Percentiles rank a stretch among this genome's conserved stretches.
Evolutionary conservation across 1,284 basidiomycete genomes (phyloP).

Genomic region (Fistulina hepatica): DNA sequence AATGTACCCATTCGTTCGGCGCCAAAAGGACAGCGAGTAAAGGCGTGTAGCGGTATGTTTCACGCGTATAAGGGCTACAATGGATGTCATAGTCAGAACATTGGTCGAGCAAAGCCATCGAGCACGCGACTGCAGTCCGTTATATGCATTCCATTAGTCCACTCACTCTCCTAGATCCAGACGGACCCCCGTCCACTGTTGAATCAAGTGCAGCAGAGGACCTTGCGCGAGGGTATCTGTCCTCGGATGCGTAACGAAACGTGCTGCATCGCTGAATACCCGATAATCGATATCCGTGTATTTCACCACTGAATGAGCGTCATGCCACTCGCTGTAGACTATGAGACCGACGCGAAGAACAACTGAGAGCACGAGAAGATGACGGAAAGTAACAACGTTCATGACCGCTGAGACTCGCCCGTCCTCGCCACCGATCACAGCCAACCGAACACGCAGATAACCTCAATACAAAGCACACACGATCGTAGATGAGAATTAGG

Average conservation of each 20-base stretch:
- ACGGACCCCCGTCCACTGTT: conserved; percentile 23
- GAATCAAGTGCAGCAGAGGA: conserved; percentile 33
- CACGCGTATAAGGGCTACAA: conserved; percentile 78
- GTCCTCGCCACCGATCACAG: too few species aligned
- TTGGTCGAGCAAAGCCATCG: background rate
- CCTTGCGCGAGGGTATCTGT: conserved; percentile 50
- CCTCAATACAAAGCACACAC: too few species aligned
- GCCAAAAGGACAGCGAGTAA: conserved; percentile 75
- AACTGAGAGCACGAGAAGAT: conserved; percentile 43
- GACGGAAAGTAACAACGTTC: conserved; percentile 41
- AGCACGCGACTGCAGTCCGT: conserved; percentile 1
- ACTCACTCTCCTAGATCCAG: conserved; percentile 61
- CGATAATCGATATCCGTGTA: conserved; percentile 98
- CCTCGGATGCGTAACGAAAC: conserved; percentile 47
- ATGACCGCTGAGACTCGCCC: too few species aligned
- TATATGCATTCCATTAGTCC: background rate
- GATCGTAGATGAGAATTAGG: too few species aligned
- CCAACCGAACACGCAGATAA: too few species aligned
- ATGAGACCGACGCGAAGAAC: conserved; percentile 62
- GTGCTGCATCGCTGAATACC: conserved; percentile 88
- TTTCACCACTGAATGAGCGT: conserved; percentile 71
- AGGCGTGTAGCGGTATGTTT: conserved; percentile 96
- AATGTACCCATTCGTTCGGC: conserved; percentile 73
- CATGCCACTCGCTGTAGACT: conserved; percentile 82
- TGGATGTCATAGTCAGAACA: conserved; percentile 7